Evolutionary conservation across 192 early-diverging fungal species (phyloP).

Genomic region (Coemansia sp.): DNA sequence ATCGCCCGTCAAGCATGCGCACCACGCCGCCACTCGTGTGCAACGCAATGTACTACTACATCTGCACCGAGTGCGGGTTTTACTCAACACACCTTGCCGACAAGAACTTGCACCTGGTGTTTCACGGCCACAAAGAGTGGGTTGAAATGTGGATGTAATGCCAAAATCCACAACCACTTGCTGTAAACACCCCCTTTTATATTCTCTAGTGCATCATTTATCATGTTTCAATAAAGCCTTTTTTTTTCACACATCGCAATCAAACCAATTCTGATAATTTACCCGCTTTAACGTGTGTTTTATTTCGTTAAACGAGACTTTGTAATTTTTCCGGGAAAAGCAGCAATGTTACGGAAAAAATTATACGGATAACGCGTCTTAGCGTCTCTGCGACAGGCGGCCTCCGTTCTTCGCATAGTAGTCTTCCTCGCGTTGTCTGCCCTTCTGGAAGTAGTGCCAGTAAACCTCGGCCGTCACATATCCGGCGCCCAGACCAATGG

Average conservation of each 20-base stretch:
- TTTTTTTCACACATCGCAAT: not conserved
- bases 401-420: conserved; percentile 50
- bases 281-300: too few relatives aligned
- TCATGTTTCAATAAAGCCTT: not conserved
- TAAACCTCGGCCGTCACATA: conserved; percentile 32
- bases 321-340: not conserved
- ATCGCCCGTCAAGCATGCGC: not conserved
- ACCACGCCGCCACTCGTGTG: conserved; percentile 16
- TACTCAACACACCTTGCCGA: conserved; percentile 35
- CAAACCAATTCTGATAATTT: too few relatives aligned
- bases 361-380: not conserved
- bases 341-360: not conserved
- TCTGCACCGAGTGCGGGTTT: conserved; percentile 43
- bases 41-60: conserved; percentile 37
- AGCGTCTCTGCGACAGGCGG: conserved; percentile 38
- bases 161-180: not conserved
- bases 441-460: conserved; percentile 51
- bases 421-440: conserved; percentile 36
- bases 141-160: conserved; percentile 23
- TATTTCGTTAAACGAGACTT: not conserved
- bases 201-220: not conserved
- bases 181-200: not conserved
- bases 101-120: conserved; percentile 45
- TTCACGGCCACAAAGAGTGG: conserved; percentile 37
- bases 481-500: conserved; percentile 41